phyloP scores from a whole-genome alignment of 768 basidiomycete species.

The Suillus occidentalis region DNA sequence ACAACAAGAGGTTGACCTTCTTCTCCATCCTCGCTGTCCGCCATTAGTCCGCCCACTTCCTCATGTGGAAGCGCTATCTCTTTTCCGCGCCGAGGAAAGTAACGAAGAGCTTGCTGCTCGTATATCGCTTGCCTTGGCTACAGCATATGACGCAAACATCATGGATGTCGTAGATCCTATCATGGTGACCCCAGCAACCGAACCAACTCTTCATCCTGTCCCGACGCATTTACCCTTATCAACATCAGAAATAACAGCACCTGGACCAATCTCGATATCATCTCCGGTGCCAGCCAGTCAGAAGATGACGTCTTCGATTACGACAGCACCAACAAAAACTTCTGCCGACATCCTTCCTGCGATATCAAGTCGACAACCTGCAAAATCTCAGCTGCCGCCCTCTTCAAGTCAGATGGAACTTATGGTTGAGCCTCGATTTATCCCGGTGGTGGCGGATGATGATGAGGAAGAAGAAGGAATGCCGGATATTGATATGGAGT shows the following conservation, averaged over 20 bases:
- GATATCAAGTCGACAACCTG: neutral
- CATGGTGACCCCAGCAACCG: neutral
- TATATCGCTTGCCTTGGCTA: conserved; percentile 38
- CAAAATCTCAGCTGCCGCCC: neutral
- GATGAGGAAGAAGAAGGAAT: conserved; percentile 75
- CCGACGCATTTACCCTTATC: conserved; percentile 3
- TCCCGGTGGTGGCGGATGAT: conserved; percentile 33
- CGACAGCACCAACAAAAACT: conserved; percentile 6
- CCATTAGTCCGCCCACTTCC: conserved; percentile 71
- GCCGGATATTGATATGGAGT: conserved; percentile 75
- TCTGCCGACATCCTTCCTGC: neutral
- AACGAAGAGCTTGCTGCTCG: conserved; percentile 58
- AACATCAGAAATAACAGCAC: conserved; percentile 1
- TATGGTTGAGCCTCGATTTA: neutral
- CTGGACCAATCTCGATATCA: neutral
- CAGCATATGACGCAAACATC: conserved; percentile 9
- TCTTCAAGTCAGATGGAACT: neutral
- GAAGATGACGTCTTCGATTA: neutral
- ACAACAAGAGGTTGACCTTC: conserved; percentile 50
- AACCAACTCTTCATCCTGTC: conserved; percentile 7
- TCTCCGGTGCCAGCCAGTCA: neutral
- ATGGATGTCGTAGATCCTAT: conserved; percentile 2
- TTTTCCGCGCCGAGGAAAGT: conserved; percentile 64
- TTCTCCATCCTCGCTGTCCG: conserved; percentile 80
- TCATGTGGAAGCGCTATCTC: conserved; percentile 56